Evolutionary conservation across 1,284 basidiomycete species (phyloP), one percentile per base, ranked within the genome.

Genomic region (Cutaneotrichosporon sp.): DNA sequence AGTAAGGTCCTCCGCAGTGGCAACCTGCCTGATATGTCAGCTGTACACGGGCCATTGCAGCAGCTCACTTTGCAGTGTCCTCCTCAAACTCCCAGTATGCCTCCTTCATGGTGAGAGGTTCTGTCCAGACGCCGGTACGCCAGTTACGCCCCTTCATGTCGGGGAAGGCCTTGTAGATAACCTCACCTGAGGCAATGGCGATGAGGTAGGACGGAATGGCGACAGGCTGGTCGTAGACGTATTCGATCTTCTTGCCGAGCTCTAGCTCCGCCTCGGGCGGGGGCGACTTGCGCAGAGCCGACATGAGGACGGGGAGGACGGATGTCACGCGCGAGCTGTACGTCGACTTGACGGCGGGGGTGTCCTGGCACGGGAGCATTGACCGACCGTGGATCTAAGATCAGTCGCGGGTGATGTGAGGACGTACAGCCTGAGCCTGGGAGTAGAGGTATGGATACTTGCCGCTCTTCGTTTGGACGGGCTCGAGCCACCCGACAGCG

Each of bases 401-500:
- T 49, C 24, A 54, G 66, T 52, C 26, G 46, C 54, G 52, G 60
- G 57, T 17, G 29, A 31, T 31, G 3, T 26, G 19, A 14, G 32
- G 63, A 58, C 65, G 41, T 29, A 70, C 69, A 14, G 93, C 90
- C 71, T 97, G 92, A 68, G 87, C 90, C 74, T 97, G 92, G 54
- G 88, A 92, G 79, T 96, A 97, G 32, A 97, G 77, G 76, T 88
- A 97, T 0, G 90, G 88, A 74, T 88, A 85, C 51, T 79, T 77
- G 66, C 90, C 89, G 20, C 87, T 87, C 57, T 90, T 88, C 0
- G 93, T 97, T 75, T 97, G 92, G 84, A 87, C 84, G 62, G 90
- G 87, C 32, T 82, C 83, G 27, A 97, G 80, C 91, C 93, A 98
- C 55, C 94, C 93, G n/a, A 98, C 77, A 1, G 93, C 90, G 11